Evolutionary conservation across 495 filamentous ascomycete genomes (phyloP).

Genomic region (Glutinoglossum americanum): DNA sequence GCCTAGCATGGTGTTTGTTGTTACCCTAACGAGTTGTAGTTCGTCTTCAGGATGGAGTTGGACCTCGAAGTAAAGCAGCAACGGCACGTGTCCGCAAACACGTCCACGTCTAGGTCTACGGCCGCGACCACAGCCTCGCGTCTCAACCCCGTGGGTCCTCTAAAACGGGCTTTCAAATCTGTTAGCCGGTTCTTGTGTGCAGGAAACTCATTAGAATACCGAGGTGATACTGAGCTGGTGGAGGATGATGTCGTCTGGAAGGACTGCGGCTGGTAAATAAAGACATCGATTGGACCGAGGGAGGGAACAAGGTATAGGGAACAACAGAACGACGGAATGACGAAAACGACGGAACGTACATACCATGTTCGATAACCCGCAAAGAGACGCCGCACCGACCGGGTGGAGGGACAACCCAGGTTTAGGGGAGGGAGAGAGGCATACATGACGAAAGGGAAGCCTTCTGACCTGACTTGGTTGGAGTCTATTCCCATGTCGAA

Average conservation of each 20-base stretch:
- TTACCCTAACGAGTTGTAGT: too few species aligned
- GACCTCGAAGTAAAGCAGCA: not conserved
- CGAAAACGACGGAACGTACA: too few species aligned
- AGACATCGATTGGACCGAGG: too few species aligned
- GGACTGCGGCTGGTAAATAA: not conserved
- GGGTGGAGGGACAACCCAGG: not conserved
- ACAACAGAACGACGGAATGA: too few species aligned
- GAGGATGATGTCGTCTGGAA: not conserved
- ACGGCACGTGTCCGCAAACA: not conserved
- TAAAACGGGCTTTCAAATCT: not conserved
- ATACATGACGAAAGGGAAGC: too few species aligned
- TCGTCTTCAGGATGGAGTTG: not conserved
- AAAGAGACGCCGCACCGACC: not conserved
- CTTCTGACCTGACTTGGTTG: not conserved
- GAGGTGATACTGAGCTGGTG: not conserved
- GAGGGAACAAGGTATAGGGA: too few species aligned
- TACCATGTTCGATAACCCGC: not conserved
- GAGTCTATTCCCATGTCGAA: too few species aligned
- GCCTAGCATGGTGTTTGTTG: not conserved
- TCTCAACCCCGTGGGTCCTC: not conserved
- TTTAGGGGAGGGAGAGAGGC: too few species aligned
- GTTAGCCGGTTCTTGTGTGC: not conserved
- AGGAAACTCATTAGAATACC: not conserved
- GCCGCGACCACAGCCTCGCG: not conserved
- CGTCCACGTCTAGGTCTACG: not conserved